These are phyloP conservation scores for Viscum album DNA, from an alignment of 177 flowering plant genomes.

Conservation along the genomic window DNA sequence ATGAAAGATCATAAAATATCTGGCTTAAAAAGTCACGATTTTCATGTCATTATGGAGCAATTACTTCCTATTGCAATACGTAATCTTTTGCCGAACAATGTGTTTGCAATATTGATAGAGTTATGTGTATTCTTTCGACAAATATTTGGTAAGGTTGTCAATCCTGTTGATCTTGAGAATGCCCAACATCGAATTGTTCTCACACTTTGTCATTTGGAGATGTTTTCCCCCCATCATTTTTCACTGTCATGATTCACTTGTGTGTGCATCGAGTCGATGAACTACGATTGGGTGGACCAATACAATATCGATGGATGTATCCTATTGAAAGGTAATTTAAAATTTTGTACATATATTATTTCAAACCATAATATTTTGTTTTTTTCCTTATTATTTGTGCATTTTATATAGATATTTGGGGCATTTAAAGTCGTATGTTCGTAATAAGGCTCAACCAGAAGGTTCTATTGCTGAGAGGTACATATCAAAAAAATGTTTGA, in stretches of 20 bases:
- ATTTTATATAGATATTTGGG: not conserved
- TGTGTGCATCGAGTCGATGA: not conserved
- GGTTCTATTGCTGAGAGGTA: too few species aligned
- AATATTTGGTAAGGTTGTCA: not conserved
- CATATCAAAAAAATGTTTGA: not conserved
- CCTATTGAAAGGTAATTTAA: not conserved
- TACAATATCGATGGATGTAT: too few species aligned
- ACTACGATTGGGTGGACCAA: not conserved
- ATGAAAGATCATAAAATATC: not conserved
- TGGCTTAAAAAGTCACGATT: too few species aligned
- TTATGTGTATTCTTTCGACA: not conserved
- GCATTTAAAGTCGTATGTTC: not conserved
- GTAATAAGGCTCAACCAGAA: not conserved
- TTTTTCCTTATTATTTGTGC: not conserved
- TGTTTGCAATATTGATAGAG: not conserved
- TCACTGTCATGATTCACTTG: not conserved
- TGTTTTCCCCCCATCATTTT: not conserved
- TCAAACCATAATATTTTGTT: too few species aligned
- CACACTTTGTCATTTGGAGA: not conserved
- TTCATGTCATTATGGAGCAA: not conserved
- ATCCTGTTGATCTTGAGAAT: not conserved
- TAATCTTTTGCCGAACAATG: not conserved
- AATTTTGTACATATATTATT: not conserved
- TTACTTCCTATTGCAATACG: not conserved
- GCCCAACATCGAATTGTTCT: not conserved